Evolutionary conservation across 495 filamentous ascomycete species (phyloP), one percentile per base, ranked within the genome.

Genomic region (Penicillium angulare): DNA sequence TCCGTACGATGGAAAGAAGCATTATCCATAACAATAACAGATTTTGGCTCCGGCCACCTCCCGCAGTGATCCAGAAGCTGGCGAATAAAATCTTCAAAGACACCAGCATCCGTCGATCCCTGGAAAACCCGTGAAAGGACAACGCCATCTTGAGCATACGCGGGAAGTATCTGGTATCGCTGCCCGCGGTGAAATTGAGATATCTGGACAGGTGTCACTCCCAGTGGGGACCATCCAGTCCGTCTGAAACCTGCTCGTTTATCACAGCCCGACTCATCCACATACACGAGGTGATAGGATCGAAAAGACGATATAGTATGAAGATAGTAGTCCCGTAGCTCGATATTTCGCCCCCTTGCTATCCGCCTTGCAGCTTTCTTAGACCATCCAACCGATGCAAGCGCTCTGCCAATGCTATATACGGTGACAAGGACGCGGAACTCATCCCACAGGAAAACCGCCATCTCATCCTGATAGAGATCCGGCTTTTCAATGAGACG

Each of bases 41-140:
- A 75, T 38, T 67, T 72, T 17, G 60, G 72, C 39, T 71, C 62
- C 9, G 61, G 72, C 61, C 54, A 75, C 53, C 31, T 63, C 22
- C 63, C 49, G 48, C 47, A 72, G 42, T 68, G 53, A 29, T 45
- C 51, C 21, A 74, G 60, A 17, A 67, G 60, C 52, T 74, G 53
- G 44, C 68, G 57, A 23, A 73, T 63, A 55, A 67, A 75, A 47
- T 68, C 60, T 46, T 74, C 57, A 55, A 74, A 75, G n/a, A 73
- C 41, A 4, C 43, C 47, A 39, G 61, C 49, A 47, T 56, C 53
- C 0, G 48, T 56, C 12, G 41, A 43, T 13, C 41, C 20, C 5
- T 18, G 20, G 23, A 43, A 43, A 12, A 43, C 23, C 4, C 41
- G 41, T 13, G 41, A 24, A 17, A 43, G 22, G 12, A 43, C 12